A percentile compares a stretch with the other conserved stretches of the same genome.
These are phyloP conservation scores for Penicillium sp. DNA, from an alignment of 2,329 filamentous ascomycete genomes.

Conservation along the genomic window DNA sequence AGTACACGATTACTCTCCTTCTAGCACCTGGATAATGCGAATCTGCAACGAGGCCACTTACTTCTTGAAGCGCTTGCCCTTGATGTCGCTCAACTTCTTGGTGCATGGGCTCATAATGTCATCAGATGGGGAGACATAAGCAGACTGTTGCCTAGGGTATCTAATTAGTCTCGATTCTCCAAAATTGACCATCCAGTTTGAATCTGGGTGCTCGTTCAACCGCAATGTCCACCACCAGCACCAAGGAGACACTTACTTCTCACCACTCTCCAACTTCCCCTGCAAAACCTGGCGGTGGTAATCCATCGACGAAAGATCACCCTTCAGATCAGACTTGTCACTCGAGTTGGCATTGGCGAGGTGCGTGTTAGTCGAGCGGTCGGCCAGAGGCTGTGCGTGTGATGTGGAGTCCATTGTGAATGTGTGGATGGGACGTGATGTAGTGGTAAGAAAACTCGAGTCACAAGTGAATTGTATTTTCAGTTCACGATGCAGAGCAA, in stretches of 20 bases:
- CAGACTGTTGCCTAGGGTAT: slow-evolving; percentile 32
- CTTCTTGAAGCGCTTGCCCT: slow-evolving; percentile 58
- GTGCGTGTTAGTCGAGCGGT: slow-evolving; percentile 52
- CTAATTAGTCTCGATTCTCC: slow-evolving; percentile 29
- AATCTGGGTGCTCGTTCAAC: slow-evolving; percentile 7
- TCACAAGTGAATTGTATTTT: neutral
- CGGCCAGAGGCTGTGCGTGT: slow-evolving; percentile 44
- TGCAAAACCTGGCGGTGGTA: slow-evolving; percentile 52
- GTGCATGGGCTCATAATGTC: slow-evolving; percentile 58
- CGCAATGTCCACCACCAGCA: neutral
- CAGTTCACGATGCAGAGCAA: slow-evolving; percentile 13
- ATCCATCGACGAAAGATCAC: slow-evolving; percentile 48
- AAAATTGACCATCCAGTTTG: neutral
- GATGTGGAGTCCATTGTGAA: slow-evolving; percentile 41
- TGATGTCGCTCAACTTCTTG: slow-evolving; percentile 57
- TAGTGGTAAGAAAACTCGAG: slow-evolving; percentile 3
- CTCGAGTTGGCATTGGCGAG: slow-evolving; percentile 31
- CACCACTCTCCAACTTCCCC: slow-evolving; percentile 47
- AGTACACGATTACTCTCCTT: neutral
- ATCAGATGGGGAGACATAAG: slow-evolving; percentile 57
- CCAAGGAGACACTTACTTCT: slow-evolving; percentile 42
- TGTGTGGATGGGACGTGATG: slow-evolving; percentile 3
- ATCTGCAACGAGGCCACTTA: slow-evolving; percentile 30
- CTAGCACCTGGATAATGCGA: neutral
- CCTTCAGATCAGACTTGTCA: slow-evolving; percentile 44